Evolutionary conservation across 306 rosid species (phyloP), one percentile per base, ranked within the genome.

Genomic region (Begonia masoniana): DNA sequence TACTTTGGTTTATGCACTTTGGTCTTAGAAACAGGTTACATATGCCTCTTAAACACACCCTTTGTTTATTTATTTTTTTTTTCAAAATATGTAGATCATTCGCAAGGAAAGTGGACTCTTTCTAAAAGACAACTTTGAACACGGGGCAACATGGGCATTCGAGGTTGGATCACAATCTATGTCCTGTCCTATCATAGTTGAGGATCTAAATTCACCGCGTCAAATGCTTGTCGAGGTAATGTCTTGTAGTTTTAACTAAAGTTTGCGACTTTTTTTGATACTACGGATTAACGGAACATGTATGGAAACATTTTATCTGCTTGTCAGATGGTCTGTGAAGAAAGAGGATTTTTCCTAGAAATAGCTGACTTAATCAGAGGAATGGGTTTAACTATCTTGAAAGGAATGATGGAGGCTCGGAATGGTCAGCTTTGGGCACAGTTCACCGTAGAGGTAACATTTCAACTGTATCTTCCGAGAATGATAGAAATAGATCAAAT

Each of bases 191-290:
- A 83, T 91, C 67, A 72, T 83, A 24, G 99, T 91, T n/a, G 99
- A 91, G 84, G 96, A 91, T 68, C 75, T 91, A 67, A 76, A 81
- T 64, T 62, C 83, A 35, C 96, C 96, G 43, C 86, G 94, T 49
- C 99, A 86, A 73, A 83, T 91, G 96, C 82, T 83, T 52, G 94
- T 86, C 41, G 96, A 86, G 99, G 99, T 91, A 70, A 31, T 5
- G 39, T 31, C 39, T 5, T 31, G 39, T 31, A 31, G 39, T 31
- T 31, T 31, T 31, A 31, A 31, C 39, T 6, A 31, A 31, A 31
- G 7, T 31, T 4, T 31, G 39, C 39, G 3, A 31, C 39, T 5
- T 31, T 31, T 31, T 31, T 31, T 31, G 0, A 31, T 31, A 5
- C 39, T 31, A 31, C 39, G 9, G 39, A 31, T 5, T 31, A 31